phyloP scores from a whole-genome alignment of 305 asterid genomes.

The Solanum hybrid region DNA sequence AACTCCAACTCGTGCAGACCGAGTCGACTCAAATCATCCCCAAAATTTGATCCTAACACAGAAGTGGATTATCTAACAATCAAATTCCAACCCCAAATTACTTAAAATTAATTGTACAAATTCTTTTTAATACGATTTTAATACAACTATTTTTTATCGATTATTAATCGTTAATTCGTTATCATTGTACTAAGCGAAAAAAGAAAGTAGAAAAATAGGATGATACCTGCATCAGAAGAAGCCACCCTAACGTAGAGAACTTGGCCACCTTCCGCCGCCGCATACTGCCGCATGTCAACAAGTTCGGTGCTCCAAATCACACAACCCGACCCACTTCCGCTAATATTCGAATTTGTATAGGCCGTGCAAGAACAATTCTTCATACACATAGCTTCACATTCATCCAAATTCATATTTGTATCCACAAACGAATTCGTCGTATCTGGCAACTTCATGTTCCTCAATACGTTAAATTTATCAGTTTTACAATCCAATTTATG shows the following conservation, averaged over 20 bases:
- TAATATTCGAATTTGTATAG: slow-evolving; percentile 42
- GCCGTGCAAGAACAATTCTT: slow-evolving; percentile 61
- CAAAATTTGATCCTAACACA: background rate
- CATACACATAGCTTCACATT: slow-evolving; percentile 47
- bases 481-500: slow-evolving; percentile 35
- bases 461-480: slow-evolving; percentile 45
- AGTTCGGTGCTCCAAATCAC: slow-evolving; percentile 57
- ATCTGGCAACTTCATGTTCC: slow-evolving; percentile 66
- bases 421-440: slow-evolving; percentile 45
- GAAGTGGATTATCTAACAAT: background rate
- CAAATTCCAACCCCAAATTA: background rate
- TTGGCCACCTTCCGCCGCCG: slow-evolving; percentile 72
- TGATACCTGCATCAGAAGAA: slow-evolving; percentile 56
- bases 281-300: slow-evolving; percentile 73
- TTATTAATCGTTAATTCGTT: too few species aligned
- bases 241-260: slow-evolving; percentile 52
- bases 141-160: too few species aligned
- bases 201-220: background rate
- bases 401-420: slow-evolving; percentile 22
- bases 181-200: background rate
- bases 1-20: background rate
- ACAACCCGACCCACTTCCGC: slow-evolving; percentile 54
- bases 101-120: background rate
- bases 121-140: background rate
- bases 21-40: background rate